Percentiles rank a stretch among this genome's conserved stretches.
phyloP scores from a whole-genome alignment of 139 green algal species.

The Chlorella sp. region DNA sequence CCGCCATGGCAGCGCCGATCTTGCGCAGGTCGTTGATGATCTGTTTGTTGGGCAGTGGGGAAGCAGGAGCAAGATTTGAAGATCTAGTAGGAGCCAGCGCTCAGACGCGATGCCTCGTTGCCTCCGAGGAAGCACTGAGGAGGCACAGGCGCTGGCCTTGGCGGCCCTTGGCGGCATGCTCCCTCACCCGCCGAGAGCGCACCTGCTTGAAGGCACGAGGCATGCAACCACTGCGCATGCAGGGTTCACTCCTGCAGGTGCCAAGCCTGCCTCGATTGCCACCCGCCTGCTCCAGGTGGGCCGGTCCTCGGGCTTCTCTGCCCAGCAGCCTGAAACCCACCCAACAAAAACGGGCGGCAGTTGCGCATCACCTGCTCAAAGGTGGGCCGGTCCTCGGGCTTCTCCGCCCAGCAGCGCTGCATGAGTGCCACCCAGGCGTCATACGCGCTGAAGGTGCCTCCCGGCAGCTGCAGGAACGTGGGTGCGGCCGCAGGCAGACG shows the following conservation, averaged over 20 bases:
- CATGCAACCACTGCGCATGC: not conserved
- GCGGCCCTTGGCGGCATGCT: not conserved
- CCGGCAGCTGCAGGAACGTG: not conserved
- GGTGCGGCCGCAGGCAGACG: too few species aligned
- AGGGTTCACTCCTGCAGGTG: too few species aligned
- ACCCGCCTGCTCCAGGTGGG: slow-evolving; percentile 55
- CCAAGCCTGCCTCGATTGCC: too few species aligned
- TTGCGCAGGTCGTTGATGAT: slow-evolving; percentile 22
- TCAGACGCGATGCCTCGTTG: too few species aligned
- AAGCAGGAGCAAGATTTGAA: not conserved
- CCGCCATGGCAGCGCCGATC: not conserved
- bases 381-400: slow-evolving; percentile 64
- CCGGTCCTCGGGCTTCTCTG: slow-evolving; percentile 60
- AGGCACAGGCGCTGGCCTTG: not conserved
- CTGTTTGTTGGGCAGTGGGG: not conserved
- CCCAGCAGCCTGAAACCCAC: too few species aligned
- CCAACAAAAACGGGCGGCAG: too few species aligned
- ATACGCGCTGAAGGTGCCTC: slow-evolving; percentile 31
- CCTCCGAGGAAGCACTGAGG: not conserved
- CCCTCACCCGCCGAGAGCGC: not conserved
- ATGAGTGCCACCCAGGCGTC: slow-evolving; percentile 48
- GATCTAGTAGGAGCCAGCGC: too few species aligned
- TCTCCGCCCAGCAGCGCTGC: slow-evolving; percentile 47
- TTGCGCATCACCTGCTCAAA: slow-evolving; percentile 49
- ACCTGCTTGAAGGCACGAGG: not conserved